Percentiles rank a stretch among this genome's conserved stretches.
Evolutionary conservation across 192 early-diverging fungal species (phyloP).

Genomic region (Diversispora eburnea): DNA sequence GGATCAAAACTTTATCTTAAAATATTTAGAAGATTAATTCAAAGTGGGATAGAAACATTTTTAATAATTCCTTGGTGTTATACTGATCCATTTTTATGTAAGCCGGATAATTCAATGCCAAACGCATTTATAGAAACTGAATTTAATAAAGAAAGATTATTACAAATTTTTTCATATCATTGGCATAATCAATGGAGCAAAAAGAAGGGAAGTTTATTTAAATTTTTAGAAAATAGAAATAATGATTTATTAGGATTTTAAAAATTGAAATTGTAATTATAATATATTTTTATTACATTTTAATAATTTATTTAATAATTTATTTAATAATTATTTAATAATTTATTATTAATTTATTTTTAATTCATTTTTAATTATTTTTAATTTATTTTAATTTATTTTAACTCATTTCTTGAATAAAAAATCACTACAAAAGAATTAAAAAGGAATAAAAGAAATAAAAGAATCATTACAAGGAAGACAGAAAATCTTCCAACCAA

Average conservation of each 20-base stretch:
- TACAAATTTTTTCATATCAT: slow-evolving; percentile 42
- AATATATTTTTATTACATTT: no score
- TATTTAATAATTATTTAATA: no score
- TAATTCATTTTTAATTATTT: no score
- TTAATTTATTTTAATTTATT: no score
- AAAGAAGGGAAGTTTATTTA: slow-evolving; percentile 38
- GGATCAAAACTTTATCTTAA: slow-evolving; percentile 40
- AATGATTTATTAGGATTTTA: slow-evolving; percentile 11
- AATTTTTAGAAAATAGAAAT: slow-evolving; percentile 32
- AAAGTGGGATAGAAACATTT: slow-evolving; percentile 38
- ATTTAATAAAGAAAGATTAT: slow-evolving; percentile 32
- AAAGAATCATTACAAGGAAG: neutral
- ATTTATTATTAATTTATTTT: no score
- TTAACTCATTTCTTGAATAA: no score
- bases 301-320: no score
- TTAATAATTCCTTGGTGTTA: slow-evolving; percentile 45
- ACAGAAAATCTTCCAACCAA: slow-evolving; percentile 1
- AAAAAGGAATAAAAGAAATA: no score
- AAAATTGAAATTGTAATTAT: neutral
- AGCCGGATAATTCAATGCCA: slow-evolving; percentile 42
- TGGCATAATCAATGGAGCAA: slow-evolving; percentile 51
- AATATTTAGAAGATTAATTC: slow-evolving; percentile 37
- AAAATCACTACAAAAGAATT: no score
- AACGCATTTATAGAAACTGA: slow-evolving; percentile 40
- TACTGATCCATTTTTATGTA: slow-evolving; percentile 39